Base-by-base conservation (phyloP, 768 basidiomycete genomes). In the Phlebiopsis flavidoalba region DNA sequence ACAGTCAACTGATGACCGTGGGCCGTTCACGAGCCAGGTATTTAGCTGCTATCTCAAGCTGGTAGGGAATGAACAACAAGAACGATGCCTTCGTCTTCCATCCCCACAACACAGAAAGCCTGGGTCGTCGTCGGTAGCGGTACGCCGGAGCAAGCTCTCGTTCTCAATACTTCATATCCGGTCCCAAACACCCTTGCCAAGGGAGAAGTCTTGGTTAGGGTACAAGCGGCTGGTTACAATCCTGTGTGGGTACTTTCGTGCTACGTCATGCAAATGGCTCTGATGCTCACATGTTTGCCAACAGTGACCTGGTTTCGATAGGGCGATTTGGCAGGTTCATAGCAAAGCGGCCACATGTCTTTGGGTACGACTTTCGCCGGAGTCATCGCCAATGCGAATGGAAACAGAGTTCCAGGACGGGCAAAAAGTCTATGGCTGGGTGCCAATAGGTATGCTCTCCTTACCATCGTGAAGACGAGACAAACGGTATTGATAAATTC, bases 311-410 rank as follows among this genome's bases (percentile, higher is more conserved):
- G 70, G 89, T 88, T 66, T 0, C 83, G 1, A 82, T 88, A 80
- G 68, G 66, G n/a, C 0, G 72, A 1, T 10, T 80, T 14, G 85
- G 85, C 10, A 79, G 76, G 47, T 75, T 81, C 53, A 14, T 85
- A 6, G 72, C 75, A 1, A 67, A 67, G 49, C 75, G 82, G 22
- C 87, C 87, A 0, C 72, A 79, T 33, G 74, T 82, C 1, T 75
- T 83, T 24, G 89, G 87, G 65, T 68, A 78, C 54, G 91, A 93
- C 65, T 71, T 91, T 35, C n/a, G 72, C 87, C 0, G 91, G 91
- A 3, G 73, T 81, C 3, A 72, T 93, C 14, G 83, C 80, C 15
- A 80, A 83, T 57, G 71, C 79, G 0, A 84, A 84, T 62, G 80
- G 76, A 17, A n/a, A 77, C 82, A 0, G 75, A 75, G 6, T 84